phyloP scores from a whole-genome alignment of 31 red algal genomes.

The Porphyra umbilicalis region DNA sequence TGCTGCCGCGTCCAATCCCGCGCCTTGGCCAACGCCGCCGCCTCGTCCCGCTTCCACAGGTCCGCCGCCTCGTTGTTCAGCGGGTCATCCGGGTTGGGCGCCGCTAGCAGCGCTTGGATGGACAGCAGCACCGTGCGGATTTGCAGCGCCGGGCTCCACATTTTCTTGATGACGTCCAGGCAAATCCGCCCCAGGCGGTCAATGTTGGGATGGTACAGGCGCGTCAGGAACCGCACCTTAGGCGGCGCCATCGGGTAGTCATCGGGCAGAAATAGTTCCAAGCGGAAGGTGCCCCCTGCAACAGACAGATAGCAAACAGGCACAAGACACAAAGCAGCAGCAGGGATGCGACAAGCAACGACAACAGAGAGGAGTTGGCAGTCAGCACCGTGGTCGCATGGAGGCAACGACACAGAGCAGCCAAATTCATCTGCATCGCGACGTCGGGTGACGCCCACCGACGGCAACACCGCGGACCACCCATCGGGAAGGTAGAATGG shows the following conservation, averaged over 20 bases:
- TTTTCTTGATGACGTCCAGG: slow-evolving; percentile 96
- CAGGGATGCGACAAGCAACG: background rate
- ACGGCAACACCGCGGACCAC: too few relatives aligned
- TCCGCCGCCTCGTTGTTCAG: slow-evolving; percentile 94
- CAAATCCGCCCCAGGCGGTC: slow-evolving; percentile 92
- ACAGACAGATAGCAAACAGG: background rate
- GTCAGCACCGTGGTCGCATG: too few relatives aligned
- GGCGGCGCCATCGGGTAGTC: slow-evolving; percentile 94
- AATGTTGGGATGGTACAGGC: slow-evolving; percentile 96
- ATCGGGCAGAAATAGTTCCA: slow-evolving; percentile 93
- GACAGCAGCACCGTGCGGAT: slow-evolving; percentile 86
- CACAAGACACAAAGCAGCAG: too few relatives aligned
- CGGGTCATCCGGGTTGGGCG: slow-evolving; percentile 91
- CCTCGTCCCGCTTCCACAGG: slow-evolving; percentile 80
- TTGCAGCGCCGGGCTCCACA: slow-evolving; percentile 89
- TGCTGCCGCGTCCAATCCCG: slow-evolving; percentile 64
- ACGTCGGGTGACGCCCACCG: too few relatives aligned
- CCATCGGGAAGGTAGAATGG: too few relatives aligned
- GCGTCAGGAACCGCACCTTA: slow-evolving; percentile 85
- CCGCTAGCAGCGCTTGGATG: slow-evolving; percentile 79
- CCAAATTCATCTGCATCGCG: background rate
- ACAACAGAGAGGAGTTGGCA: too few relatives aligned
- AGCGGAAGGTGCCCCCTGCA: slow-evolving; percentile 43
- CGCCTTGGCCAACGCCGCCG: slow-evolving; percentile 38
- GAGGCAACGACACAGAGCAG: background rate